Base-by-base conservation (phyloP, 495 filamentous ascomycete species). In the Amorphotheca resinae region DNA sequence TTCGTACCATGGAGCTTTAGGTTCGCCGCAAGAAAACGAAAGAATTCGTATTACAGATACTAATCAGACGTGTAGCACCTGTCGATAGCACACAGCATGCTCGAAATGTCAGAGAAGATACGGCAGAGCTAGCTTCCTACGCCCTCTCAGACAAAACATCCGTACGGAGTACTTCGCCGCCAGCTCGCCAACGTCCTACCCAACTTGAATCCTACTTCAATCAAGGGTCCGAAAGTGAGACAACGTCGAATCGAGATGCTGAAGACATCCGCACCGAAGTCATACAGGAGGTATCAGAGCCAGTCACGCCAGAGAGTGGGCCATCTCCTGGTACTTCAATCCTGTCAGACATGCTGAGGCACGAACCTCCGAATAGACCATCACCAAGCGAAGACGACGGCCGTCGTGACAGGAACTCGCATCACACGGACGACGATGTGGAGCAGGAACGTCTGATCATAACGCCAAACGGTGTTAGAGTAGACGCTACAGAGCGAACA, bases 91-190 rank as follows among this genome's bases (percentile, higher is more conserved):
- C 75, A 5, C 76, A 82, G 42, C 82, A 84, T 61, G 76, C 82
- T 17, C 72, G 77, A 33, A 82, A 76, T 44, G 82, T 98, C 9
- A 79, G 91, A 41, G 84, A 94, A 58, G 79, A 93, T 55, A 93
- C 91, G 1, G 87, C 87, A 23, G 85, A 94, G 58, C 73, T 98
- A 25, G 89, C 91, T 18, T 84, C 74, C 4, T 84, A 84, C 50
- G 82, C 82, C n/a, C 68, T 95, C 23, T 84, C 82, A 40, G 75
- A 79, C 52, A 68, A 41, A 41, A 41, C 17, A 21, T 56, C 53
- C 3, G 22, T 38, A 31, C 45, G 28, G 22, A 49, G 44, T 36
- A 15, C 9, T 21, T 51, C 52, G 11, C 41, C 51, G 14, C 42
- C 42, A 11, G 31, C 49, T 9, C 41, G 41, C 5, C 41, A 30